A percentile compares a stretch with the other conserved stretches of the same genome.
Evolutionary conservation across 2,329 filamentous ascomycete species (phyloP).

Genomic region (Peltaster fructicola): DNA sequence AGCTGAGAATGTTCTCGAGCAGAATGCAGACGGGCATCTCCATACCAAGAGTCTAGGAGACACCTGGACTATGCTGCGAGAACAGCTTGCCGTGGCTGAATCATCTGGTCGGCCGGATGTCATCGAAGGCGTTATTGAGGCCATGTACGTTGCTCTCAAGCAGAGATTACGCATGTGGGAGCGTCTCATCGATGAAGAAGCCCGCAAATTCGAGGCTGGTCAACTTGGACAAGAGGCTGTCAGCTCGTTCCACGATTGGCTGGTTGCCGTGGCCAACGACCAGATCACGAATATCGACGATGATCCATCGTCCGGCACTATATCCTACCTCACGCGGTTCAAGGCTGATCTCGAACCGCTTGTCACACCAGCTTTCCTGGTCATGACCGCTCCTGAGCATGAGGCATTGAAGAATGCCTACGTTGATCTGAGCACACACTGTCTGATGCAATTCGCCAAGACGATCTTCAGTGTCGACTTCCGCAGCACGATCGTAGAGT

Average conservation of each 20-base stretch:
- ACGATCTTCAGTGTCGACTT: constrained; percentile 89
- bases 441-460: constrained; percentile 68
- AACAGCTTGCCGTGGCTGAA: constrained; percentile 73
- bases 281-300: constrained; percentile 98
- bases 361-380: constrained; percentile 64
- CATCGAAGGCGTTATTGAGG: constrained; percentile 84
- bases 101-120: constrained; percentile 79
- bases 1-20: constrained; percentile 63
- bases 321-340: constrained; percentile 77
- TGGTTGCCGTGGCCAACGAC: constrained; percentile 92
- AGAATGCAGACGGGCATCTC: constrained; percentile 77
- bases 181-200: constrained; percentile 73
- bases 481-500: constrained; percentile 60
- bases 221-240: constrained; percentile 42
- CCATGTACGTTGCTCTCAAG: constrained; percentile 81
- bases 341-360: constrained; percentile 64
- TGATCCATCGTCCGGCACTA: constrained; percentile 46
- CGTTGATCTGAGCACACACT: constrained; percentile 86
- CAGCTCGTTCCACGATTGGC: constrained; percentile 67
- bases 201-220: constrained; percentile 47
- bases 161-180: constrained; percentile 74
- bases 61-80: constrained; percentile 93
- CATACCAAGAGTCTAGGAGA: constrained; percentile 82
- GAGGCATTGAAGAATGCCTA: constrained; percentile 71
- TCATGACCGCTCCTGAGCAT: constrained; percentile 53